phyloP scores from a whole-genome alignment of 1,284 basidiomycete genomes.

The Microbotryum silenes-acaulis region DNA sequence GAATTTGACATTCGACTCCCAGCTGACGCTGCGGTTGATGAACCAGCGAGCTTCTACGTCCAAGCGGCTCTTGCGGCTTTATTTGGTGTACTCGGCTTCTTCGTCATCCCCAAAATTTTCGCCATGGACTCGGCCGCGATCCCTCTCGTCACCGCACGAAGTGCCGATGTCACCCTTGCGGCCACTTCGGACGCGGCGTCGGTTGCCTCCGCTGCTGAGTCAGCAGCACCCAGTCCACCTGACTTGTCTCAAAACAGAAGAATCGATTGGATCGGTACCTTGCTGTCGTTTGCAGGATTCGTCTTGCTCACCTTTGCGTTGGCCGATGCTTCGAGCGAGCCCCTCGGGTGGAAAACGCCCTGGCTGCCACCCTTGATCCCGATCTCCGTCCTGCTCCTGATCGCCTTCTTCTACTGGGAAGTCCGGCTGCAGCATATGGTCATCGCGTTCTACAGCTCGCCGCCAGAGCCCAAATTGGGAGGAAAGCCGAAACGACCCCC shows the following conservation, averaged over 20 bases:
- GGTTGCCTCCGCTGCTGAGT: not conserved
- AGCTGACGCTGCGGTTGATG: not conserved
- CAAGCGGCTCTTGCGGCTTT: constrained; percentile 50
- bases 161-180: constrained; percentile 2
- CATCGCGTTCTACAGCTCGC: not conserved
- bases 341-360: constrained; percentile 5
- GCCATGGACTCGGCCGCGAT: constrained; percentile 9
- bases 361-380: constrained; percentile 51
- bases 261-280: constrained; percentile 73
- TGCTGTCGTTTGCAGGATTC: constrained; percentile 62
- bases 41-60: constrained; percentile 50
- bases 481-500: constrained; percentile 34
- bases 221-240: not conserved
- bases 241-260: constrained; percentile 47
- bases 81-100: constrained; percentile 48
- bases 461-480: not conserved
- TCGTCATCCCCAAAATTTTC: constrained; percentile 50
- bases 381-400: constrained; percentile 53
- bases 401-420: constrained; percentile 61
- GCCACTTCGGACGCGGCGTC: constrained; percentile 3
- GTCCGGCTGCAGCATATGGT: constrained; percentile 45
- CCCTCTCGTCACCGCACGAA: not conserved
- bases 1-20: not conserved
- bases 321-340: constrained; percentile 41
- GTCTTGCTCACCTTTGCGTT: constrained; percentile 70